Evolutionary conservation across 2,329 filamentous ascomycete species (phyloP).

Genomic region (Fusarium incarnatum): DNA sequence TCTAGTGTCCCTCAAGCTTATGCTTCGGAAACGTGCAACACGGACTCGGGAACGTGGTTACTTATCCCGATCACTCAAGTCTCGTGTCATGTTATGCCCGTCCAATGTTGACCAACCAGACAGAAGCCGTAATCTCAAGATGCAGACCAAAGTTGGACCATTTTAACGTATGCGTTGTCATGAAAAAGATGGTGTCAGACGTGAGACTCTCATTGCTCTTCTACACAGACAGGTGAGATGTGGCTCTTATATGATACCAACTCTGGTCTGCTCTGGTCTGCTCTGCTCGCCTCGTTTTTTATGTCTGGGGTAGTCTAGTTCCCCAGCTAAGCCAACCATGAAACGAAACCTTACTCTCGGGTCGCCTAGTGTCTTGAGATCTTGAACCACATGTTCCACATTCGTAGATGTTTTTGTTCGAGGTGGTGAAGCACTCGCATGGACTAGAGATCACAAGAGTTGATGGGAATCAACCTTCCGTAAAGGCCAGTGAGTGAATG

Average conservation of each 20-base stretch:
- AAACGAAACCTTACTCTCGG: constrained; percentile 17
- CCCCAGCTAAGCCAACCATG: constrained; percentile 26
- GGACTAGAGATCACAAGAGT: constrained; percentile 22
- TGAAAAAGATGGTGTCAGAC: constrained; percentile 33
- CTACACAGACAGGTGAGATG: constrained; percentile 21
- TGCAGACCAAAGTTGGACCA: constrained; percentile 33
- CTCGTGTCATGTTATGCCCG: background rate
- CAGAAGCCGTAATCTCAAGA: constrained; percentile 24
- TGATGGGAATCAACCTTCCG: background rate
- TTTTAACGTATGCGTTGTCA: constrained; percentile 40
- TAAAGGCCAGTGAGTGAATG: no score
- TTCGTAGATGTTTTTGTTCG: background rate
- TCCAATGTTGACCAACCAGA: constrained; percentile 9
- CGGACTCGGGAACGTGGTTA: constrained; percentile 18
- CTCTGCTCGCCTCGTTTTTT: constrained; percentile 32
- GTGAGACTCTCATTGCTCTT: constrained; percentile 14
- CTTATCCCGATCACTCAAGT: background rate
- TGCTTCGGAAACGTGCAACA: constrained; percentile 20
- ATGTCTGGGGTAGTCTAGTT: constrained; percentile 15
- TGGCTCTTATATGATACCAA: constrained; percentile 33
- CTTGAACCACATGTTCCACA: constrained; percentile 17
- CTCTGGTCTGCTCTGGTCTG: background rate
- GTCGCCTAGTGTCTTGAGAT: constrained; percentile 15
- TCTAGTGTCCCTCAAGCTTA: constrained; percentile 3
- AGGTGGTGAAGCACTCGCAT: constrained; percentile 31